phyloP scores from a whole-genome alignment of 2,329 filamentous ascomycete genomes.

The Exophiala aquamarina region DNA sequence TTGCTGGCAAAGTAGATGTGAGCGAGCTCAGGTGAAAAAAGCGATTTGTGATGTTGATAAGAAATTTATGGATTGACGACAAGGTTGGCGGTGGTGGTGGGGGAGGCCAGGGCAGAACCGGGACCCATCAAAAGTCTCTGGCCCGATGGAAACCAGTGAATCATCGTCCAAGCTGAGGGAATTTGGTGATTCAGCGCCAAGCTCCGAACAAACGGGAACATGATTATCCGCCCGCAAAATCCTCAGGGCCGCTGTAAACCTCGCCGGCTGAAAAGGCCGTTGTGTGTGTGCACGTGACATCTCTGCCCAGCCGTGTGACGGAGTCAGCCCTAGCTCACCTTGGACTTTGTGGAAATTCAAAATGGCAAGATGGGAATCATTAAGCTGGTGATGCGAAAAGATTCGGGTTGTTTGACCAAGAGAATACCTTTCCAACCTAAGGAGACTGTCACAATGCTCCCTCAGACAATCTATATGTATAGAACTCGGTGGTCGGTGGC shows the following conservation, averaged over 20 bases:
- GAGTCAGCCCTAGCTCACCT: too few relatives aligned
- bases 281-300: too few relatives aligned
- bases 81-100: too few relatives aligned
- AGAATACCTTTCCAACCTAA: not conserved
- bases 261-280: too few relatives aligned
- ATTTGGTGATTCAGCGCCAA: conserved; percentile 16
- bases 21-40: conserved; percentile 8
- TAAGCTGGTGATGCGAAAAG: too few relatives aligned
- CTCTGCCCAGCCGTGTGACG: too few relatives aligned
- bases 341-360: too few relatives aligned
- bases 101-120: conserved; percentile 14
- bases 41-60: conserved; percentile 9
- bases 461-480: conserved; percentile 13
- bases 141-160: not conserved
- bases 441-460: not conserved
- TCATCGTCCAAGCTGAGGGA: not conserved
- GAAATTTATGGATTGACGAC: conserved; percentile 17
- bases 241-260: too few relatives aligned
- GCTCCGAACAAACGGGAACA: too few relatives aligned
- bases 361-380: too few relatives aligned
- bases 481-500: conserved; percentile 39
- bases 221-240: too few relatives aligned
- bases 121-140: not conserved
- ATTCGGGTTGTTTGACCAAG: not conserved
- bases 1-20: conserved; percentile 4